A percentile compares a stretch with the other conserved stretches of the same genome.
Evolutionary conservation across 495 filamentous ascomycete genomes (phyloP).

Genomic region (Penicillium ucsense): DNA sequence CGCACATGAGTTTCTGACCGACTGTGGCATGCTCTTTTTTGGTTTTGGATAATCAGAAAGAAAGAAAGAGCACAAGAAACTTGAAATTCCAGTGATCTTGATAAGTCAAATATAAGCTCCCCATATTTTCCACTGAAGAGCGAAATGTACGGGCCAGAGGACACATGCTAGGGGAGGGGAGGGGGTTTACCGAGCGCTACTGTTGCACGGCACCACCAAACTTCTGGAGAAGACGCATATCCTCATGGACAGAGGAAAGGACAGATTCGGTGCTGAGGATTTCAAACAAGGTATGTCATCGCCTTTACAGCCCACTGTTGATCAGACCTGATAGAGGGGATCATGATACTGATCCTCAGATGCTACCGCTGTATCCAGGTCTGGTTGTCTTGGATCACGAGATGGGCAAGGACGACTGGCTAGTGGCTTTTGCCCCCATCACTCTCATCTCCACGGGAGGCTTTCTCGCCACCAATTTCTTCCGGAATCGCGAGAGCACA

Average conservation of each 20-base stretch:
- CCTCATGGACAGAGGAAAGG: conserved; percentile 7
- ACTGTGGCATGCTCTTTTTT: no score
- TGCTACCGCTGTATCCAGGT: conserved; percentile 4
- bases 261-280: conserved; percentile 6
- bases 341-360: background rate
- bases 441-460: conserved; percentile 19
- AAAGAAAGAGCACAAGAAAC: background rate
- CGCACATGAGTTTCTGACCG: background rate
- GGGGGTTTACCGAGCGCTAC: no score
- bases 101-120: no score
- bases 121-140: no score
- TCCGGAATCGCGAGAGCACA: conserved; percentile 21
- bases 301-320: no score
- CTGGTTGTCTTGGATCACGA: conserved; percentile 18
- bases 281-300: conserved; percentile 3
- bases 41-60: no score
- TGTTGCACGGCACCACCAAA: no score
- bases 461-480: conserved; percentile 18
- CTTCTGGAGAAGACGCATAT: background rate
- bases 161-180: no score
- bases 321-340: no score
- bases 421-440: conserved; percentile 25
- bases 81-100: background rate
- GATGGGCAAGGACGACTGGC: conserved; percentile 17
- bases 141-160: no score